These are phyloP conservation scores for Pseudocercospora vitis DNA, from an alignment of 2,329 filamentous ascomycete species.

Conservation along the genomic window DNA sequence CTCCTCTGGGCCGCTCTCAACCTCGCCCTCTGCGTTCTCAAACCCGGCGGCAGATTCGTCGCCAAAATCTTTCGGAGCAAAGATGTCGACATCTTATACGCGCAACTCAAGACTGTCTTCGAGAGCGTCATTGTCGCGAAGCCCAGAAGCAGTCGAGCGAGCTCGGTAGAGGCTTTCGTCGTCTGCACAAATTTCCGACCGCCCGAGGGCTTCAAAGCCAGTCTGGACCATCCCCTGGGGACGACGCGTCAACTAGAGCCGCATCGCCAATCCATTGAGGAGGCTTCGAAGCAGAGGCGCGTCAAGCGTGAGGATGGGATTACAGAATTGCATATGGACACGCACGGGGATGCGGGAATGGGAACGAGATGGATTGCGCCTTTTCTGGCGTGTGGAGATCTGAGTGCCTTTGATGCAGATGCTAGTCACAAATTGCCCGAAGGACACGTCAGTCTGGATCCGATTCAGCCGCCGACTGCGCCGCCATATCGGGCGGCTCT, in stretches of 20 bases:
- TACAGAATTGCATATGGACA: slow-evolving; percentile 49
- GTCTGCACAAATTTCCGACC: slow-evolving; percentile 89
- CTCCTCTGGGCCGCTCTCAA: slow-evolving; percentile 92
- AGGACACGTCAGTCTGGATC: slow-evolving; percentile 82
- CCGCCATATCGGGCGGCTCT: slow-evolving; percentile 91
- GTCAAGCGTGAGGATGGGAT: slow-evolving; percentile 48
- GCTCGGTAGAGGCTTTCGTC: slow-evolving; percentile 94
- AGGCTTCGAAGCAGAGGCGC: slow-evolving; percentile 30
- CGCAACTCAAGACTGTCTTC: slow-evolving; percentile 90
- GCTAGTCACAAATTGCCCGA: slow-evolving; percentile 88
- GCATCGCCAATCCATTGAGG: neutral
- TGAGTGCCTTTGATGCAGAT: slow-evolving; percentile 93
- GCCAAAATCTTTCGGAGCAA: slow-evolving; percentile 96
- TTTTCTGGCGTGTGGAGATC: slow-evolving; percentile 94
- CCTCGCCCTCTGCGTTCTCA: slow-evolving; percentile 86
- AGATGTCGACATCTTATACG: slow-evolving; percentile 93
- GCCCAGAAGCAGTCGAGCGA: slow-evolving; percentile 89
- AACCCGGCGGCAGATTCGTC: slow-evolving; percentile 91
- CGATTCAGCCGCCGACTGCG: slow-evolving; percentile 91
- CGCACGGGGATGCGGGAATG: slow-evolving; percentile 41
- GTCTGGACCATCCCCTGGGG: slow-evolving; percentile 72
- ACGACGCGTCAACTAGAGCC: slow-evolving; percentile 39
- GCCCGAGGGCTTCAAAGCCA: slow-evolving; percentile 72
- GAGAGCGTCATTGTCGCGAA: slow-evolving; percentile 86
- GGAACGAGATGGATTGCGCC: slow-evolving; percentile 81